These are phyloP conservation scores for Chalciporus sphaerocephalus DNA, from an alignment of 768 basidiomycete genomes.

Conservation along the genomic window DNA sequence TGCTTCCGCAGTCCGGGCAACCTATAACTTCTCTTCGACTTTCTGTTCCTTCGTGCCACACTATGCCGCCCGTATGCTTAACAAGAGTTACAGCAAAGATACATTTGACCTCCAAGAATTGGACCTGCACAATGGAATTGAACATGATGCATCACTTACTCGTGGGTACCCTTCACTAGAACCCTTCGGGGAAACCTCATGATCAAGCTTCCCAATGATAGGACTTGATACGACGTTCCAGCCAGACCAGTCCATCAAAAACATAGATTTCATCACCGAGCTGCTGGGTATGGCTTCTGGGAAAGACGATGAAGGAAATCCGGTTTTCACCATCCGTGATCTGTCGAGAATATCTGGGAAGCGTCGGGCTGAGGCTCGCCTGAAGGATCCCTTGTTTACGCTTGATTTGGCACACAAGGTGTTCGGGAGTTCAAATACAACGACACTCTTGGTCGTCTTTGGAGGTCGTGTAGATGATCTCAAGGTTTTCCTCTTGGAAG, in stretches of 20 bases:
- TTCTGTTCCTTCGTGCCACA: constrained; percentile 69
- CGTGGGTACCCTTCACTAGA: constrained; percentile 14
- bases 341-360: constrained; percentile 53
- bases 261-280: constrained; percentile 49
- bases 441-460: constrained; percentile 60
- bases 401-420: constrained; percentile 48
- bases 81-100: constrained; percentile 51
- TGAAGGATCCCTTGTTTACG: constrained; percentile 53
- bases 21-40: constrained; percentile 66
- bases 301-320: constrained; percentile 44
- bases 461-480: constrained; percentile 59
- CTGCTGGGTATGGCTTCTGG: constrained; percentile 58
- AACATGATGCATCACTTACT: constrained; percentile 31
- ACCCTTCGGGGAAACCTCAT: neutral
- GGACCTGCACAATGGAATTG: constrained; percentile 62
- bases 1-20: constrained; percentile 38
- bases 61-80: constrained; percentile 50
- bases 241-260: constrained; percentile 51
- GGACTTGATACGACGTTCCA: constrained; percentile 49
- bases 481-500: constrained; percentile 54
- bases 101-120: constrained; percentile 64
- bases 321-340: constrained; percentile 53
- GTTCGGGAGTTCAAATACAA: constrained; percentile 63
- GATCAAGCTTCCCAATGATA: constrained; percentile 21
- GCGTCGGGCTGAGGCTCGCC: constrained; percentile 55